Conservation (phyloP, 176 grass and related monocot genomes). For the Aegilops longissima region DNA sequence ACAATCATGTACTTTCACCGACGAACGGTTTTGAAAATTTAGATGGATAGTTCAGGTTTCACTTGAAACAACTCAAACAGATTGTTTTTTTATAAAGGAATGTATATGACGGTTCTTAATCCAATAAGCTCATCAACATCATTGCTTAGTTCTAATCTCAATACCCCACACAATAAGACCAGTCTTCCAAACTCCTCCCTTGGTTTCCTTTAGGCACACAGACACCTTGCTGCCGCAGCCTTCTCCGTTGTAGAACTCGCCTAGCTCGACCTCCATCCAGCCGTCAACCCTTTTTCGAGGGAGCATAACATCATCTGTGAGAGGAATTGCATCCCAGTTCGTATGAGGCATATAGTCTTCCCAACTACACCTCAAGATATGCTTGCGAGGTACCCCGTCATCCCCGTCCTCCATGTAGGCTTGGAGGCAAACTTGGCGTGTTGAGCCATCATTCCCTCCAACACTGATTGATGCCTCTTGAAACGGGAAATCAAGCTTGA, state of each 20-base stretch:
- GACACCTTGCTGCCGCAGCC: conserved; percentile 32
- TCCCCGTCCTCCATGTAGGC: neutral
- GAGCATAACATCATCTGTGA: neutral
- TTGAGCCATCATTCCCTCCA: neutral
- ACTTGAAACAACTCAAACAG: neutral
- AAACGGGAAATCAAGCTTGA: neutral
- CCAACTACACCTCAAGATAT: neutral
- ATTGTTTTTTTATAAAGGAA: neutral
- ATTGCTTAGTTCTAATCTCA: conserved; percentile 52
- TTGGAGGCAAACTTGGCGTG: neutral
- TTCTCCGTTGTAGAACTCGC: conserved; percentile 35
- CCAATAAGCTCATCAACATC: neutral
- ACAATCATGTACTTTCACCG: no score
- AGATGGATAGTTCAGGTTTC: neutral
- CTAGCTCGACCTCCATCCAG: conserved; percentile 63
- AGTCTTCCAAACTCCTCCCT: conserved; percentile 28
- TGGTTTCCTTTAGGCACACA: conserved; percentile 36
- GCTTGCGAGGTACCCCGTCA: neutral
- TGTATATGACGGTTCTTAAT: neutral
- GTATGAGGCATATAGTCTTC: neutral
- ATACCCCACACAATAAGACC: conserved; percentile 62
- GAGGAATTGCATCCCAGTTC: neutral
- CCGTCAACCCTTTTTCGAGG: conserved; percentile 6
- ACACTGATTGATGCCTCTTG: neutral
- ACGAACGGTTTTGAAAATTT: no score